Base-by-base conservation (phyloP, 2,329 filamentous ascomycete species). In the Fonsecaea multimorphosa region DNA sequence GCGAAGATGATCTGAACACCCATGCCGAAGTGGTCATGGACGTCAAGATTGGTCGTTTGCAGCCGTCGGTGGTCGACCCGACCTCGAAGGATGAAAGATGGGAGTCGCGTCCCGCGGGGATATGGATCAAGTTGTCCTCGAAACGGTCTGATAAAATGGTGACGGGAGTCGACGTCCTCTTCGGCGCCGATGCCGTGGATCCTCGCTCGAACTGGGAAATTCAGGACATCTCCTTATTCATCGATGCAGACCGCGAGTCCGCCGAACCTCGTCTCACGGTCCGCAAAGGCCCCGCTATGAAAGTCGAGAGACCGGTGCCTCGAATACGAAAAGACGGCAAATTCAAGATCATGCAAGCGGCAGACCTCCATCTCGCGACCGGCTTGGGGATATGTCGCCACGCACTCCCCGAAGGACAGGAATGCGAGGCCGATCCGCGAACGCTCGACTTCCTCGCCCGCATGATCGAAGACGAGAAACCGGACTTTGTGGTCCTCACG, bases 331-430 rank as follows among this genome's bases (percentile, higher is more conserved):
- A 96, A 68, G 92, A 95, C 75, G 95, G 94, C 32, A 92, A 90
- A 72, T 98, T 98, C 82, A 98, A 98, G 82, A 97, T 99, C 70
- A 88, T 99, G 85, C 95, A 99, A 79, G 83, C 96, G 62, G 91
- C 93, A n/a, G 95, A 99, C 80, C 81, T 98, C 67, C 95, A 99
- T 78, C 81, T 99, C 63, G 94, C 92, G 74, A 99, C 95, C 1
- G 95, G 94, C 9, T 84, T 93, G 4, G 95, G 95, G 9, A 79
- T 80, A 52, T 99, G 95, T 75, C 88, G 95, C 70, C 93, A 99
- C 72, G 87, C 92, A n/a, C 84, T 94, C 71, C 93, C 93, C 0
- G 85, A 87, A 68, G 89, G 88, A 4, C 91, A 89, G 11, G 87
- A 88, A 72, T 99, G 95, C 77, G 92, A 97, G 74, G 95, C 95